These are phyloP conservation scores for Dryas integrifolia DNA, from an alignment of 331 rosid genomes.

Conservation along the genomic window DNA sequence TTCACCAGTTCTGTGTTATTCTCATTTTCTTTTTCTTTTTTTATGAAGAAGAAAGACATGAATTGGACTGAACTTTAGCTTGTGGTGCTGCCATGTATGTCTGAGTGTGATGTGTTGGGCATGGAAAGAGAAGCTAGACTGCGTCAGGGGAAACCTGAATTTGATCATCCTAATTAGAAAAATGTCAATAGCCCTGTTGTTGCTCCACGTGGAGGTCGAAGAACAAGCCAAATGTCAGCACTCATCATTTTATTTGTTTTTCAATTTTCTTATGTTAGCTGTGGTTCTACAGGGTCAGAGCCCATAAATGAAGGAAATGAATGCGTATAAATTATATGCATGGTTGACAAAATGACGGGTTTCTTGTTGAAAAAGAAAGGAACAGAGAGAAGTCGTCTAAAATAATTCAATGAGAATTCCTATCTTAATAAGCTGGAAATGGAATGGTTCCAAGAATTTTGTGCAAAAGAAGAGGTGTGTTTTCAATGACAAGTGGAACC, in stretches of 20 bases:
- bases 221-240: slow-evolving; percentile 6
- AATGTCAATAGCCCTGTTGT: slow-evolving; percentile 10
- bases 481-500: slow-evolving; percentile 9
- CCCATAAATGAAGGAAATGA: background rate
- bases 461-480: background rate
- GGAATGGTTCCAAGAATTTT: slow-evolving; percentile 7
- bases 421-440: background rate
- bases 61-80: slow-evolving; percentile 6
- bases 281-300: background rate
- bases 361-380: background rate
- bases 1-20: background rate
- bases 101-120: background rate
- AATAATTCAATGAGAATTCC: background rate
- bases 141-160: slow-evolving; percentile 5
- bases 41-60: background rate
- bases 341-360: slow-evolving; percentile 14
- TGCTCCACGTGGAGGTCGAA: slow-evolving; percentile 36
- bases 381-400: background rate
- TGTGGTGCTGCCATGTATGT: slow-evolving; percentile 4
- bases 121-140: background rate
- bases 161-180: background rate
- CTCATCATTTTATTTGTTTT: background rate
- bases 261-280: background rate
- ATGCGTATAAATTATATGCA: background rate
- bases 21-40: background rate